A percentile compares a stretch with the other conserved stretches of the same genome.
These are phyloP conservation scores for Paragyromitra xinjiangensis DNA, from an alignment of 495 filamentous ascomycete genomes.

Conservation along the genomic window DNA sequence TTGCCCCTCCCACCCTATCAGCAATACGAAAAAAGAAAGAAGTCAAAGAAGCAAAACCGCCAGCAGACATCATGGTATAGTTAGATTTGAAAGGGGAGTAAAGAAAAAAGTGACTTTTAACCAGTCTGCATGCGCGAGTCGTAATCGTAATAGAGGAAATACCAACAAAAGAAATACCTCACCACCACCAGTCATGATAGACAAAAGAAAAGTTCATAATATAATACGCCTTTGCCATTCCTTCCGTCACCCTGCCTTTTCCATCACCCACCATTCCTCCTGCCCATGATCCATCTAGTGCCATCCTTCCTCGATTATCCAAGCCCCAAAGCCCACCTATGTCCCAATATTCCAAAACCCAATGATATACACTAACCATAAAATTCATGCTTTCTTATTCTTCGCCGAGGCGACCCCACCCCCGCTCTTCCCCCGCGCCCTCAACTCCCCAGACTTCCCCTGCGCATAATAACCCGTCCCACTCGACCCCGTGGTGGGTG, in stretches of 20 bases:
- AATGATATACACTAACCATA: constrained; percentile 31
- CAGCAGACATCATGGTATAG: constrained; percentile 2
- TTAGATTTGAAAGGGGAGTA: neutral
- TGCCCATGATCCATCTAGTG: constrained; percentile 6
- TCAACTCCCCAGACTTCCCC: constrained; percentile 47
- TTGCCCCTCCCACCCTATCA: neutral
- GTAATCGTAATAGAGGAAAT: constrained; percentile 29
- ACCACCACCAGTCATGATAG: constrained; percentile 30
- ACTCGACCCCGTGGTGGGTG: constrained; percentile 6
- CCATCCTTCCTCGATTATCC: constrained; percentile 4
- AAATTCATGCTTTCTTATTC: constrained; percentile 43
- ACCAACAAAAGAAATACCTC: constrained; percentile 23
- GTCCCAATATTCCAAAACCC: constrained; percentile 1
- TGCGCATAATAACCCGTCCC: constrained; percentile 46
- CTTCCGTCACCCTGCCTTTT: constrained; percentile 1
- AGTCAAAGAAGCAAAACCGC: constrained; percentile 20
- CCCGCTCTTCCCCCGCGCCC: constrained; percentile 32
- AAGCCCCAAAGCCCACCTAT: constrained; percentile 12
- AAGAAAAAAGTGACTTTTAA: constrained; percentile 18
- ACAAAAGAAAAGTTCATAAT: constrained; percentile 42
- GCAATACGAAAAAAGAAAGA: neutral
- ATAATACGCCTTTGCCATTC: constrained; percentile 36
- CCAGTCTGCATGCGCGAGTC: constrained; percentile 19
- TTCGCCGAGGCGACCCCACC: constrained; percentile 12
- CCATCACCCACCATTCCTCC: constrained; percentile 12